Percentiles rank a stretch among this genome's conserved stretches.
Conservation (phyloP, 352 stramenopile species). For the Globisporangium lucens region DNA sequence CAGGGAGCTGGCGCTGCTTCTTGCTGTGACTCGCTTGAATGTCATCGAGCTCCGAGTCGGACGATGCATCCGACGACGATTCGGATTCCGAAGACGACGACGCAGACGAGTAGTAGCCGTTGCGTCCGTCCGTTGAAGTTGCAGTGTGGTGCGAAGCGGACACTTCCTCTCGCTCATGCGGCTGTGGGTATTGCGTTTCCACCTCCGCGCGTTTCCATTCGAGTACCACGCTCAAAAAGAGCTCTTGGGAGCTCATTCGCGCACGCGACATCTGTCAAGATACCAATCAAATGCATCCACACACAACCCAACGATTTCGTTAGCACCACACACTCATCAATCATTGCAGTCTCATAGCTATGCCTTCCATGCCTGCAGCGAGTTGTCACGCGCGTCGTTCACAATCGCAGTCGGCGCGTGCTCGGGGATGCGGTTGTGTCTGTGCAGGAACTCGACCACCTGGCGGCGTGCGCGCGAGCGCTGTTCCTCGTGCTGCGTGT, state of each 20-base stretch:
- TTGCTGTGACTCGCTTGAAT: slow-evolving; percentile 14
- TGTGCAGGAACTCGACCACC: slow-evolving; percentile 30
- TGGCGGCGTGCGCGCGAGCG: slow-evolving; percentile 12
- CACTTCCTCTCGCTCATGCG: background rate
- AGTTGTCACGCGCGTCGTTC: slow-evolving; percentile 11
- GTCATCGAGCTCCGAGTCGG: slow-evolving; percentile 30
- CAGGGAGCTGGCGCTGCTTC: slow-evolving; percentile 8
- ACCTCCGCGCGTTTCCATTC: slow-evolving; percentile 57
- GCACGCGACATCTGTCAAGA: slow-evolving; percentile 32
- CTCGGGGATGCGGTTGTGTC: slow-evolving; percentile 25
- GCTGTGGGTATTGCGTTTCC: slow-evolving; percentile 12
- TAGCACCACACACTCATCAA: background rate
- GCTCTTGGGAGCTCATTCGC: slow-evolving; percentile 60
- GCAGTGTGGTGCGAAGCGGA: background rate
- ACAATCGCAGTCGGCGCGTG: slow-evolving; percentile 16
- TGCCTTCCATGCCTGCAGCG: slow-evolving; percentile 20
- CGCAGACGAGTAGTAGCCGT: background rate
- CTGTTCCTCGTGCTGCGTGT: slow-evolving; percentile 8
- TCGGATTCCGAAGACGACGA: slow-evolving; percentile 4
- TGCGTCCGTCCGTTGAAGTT: slow-evolving; percentile 12
- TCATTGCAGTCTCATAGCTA: background rate
- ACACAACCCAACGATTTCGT: background rate
- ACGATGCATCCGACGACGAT: slow-evolving; percentile 25
- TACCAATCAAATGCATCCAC: background rate
- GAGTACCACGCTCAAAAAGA: slow-evolving; percentile 82